These are phyloP conservation scores for Eucalyptus sideroxylon DNA, from an alignment of 345 rosid genomes.

Conservation along the genomic window DNA sequence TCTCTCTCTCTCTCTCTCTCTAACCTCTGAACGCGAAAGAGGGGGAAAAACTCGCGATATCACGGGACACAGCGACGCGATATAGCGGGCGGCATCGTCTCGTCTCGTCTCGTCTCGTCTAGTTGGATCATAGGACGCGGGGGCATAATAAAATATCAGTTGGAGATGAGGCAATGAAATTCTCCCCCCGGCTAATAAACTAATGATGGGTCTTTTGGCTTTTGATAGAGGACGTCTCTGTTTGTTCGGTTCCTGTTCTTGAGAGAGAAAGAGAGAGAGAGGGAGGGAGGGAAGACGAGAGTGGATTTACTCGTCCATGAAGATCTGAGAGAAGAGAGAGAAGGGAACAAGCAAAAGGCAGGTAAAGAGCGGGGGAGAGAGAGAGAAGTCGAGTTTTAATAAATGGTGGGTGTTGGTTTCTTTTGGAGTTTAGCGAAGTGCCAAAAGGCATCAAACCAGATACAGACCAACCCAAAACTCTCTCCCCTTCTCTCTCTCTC, in stretches of 20 bases:
- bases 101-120: not conserved
- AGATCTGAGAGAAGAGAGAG: not conserved
- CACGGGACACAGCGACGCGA: not conserved
- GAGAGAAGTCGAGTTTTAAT: not conserved
- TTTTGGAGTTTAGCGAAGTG: not conserved
- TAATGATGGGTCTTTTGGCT: not conserved
- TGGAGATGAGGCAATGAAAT: not conserved
- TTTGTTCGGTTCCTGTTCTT: constrained; percentile 25
- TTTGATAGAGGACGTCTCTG: not conserved
- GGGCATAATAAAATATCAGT: not conserved
- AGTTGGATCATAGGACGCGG: not conserved
- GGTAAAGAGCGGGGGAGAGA: not conserved
- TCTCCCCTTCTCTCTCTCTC: not conserved
- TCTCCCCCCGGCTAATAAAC: not conserved
- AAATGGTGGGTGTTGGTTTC: constrained; percentile 1
- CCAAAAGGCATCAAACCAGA: not conserved
- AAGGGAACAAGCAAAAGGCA: not conserved
- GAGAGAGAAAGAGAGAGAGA: not conserved
- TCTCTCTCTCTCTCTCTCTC: not conserved
- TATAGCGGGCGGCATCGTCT: not conserved
- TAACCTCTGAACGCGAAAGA: not conserved
- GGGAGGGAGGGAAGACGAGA: not conserved
- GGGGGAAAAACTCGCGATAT: not conserved
- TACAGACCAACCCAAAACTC: not conserved
- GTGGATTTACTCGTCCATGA: not conserved